A percentile compares a stretch with the other conserved stretches of the same genome.
phyloP scores from a whole-genome alignment of 2,329 filamentous ascomycete species.

The Neoascochyta sp. region DNA sequence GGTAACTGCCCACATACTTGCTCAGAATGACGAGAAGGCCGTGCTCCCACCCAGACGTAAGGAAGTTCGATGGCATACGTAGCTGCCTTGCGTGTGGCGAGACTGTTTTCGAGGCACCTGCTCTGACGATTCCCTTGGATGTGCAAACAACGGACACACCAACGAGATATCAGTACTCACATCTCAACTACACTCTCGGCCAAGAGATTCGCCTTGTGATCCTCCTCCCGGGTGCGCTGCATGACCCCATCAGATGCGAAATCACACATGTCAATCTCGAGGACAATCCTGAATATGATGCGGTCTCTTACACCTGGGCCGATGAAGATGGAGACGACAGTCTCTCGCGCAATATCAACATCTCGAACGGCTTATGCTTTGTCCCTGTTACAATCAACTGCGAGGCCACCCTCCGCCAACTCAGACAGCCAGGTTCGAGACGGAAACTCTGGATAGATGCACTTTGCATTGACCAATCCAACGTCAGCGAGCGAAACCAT shows the following conservation, averaged over 20 bases:
- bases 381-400: conserved; percentile 12
- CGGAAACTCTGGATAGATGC: conserved; percentile 16
- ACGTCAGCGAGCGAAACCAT: conserved; percentile 8
- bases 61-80: too few relatives aligned
- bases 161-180: too few relatives aligned
- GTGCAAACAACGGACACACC: too few relatives aligned
- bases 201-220: conserved; percentile 13
- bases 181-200: too few relatives aligned
- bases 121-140: too few relatives aligned
- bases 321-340: conserved; percentile 6
- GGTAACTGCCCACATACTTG: too few relatives aligned
- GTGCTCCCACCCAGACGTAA: too few relatives aligned
- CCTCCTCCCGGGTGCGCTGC: conserved; percentile 5
- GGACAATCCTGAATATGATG: conserved; percentile 16
- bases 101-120: too few relatives aligned
- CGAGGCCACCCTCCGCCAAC: conserved; percentile 6
- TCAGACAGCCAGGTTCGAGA: conserved; percentile 2
- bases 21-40: too few relatives aligned
- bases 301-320: conserved; percentile 22
- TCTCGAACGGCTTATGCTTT: background rate
- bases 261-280: conserved; percentile 12
- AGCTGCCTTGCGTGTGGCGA: too few relatives aligned
- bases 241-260: conserved; percentile 8
- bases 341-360: conserved; percentile 1
- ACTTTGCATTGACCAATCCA: conserved; percentile 18